These are phyloP conservation scores for Xylariaceae sp. DNA, from an alignment of 2,329 filamentous ascomycete genomes.

Conservation along the genomic window DNA sequence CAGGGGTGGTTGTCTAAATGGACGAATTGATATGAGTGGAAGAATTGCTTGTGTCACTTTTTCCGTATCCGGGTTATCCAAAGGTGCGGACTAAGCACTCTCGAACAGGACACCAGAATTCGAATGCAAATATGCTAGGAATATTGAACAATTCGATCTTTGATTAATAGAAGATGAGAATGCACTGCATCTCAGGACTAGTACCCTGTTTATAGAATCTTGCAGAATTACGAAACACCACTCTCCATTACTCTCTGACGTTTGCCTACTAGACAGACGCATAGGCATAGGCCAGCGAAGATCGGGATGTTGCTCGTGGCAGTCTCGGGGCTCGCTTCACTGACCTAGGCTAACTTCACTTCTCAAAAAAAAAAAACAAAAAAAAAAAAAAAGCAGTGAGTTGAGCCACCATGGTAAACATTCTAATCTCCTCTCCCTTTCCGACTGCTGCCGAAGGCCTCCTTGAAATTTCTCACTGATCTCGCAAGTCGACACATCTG, in stretches of 20 bases:
- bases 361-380: conserved; percentile 21
- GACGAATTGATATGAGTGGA: not conserved
- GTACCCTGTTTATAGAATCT: too few relatives aligned
- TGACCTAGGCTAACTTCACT: conserved; percentile 24
- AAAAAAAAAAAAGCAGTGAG: too few relatives aligned
- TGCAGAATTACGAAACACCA: not conserved
- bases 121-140: too few relatives aligned
- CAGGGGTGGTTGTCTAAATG: conserved; percentile 26
- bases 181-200: too few relatives aligned
- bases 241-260: not conserved
- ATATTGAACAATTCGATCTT: too few relatives aligned
- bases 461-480: conserved; percentile 59
- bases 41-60: too few relatives aligned
- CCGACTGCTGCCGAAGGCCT: not conserved
- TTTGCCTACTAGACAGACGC: conserved; percentile 1
- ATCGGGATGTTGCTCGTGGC: conserved; percentile 21
- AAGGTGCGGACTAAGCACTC: too few relatives aligned
- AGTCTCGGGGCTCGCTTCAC: conserved; percentile 11
- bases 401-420: conserved; percentile 30
- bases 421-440: conserved; percentile 26
- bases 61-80: too few relatives aligned
- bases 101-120: too few relatives aligned
- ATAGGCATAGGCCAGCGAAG: conserved; percentile 18
- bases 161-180: too few relatives aligned
- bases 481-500: conserved; percentile 74